phyloP scores from a whole-genome alignment of 768 basidiomycete genomes.

The Tulasnella sp. region DNA sequence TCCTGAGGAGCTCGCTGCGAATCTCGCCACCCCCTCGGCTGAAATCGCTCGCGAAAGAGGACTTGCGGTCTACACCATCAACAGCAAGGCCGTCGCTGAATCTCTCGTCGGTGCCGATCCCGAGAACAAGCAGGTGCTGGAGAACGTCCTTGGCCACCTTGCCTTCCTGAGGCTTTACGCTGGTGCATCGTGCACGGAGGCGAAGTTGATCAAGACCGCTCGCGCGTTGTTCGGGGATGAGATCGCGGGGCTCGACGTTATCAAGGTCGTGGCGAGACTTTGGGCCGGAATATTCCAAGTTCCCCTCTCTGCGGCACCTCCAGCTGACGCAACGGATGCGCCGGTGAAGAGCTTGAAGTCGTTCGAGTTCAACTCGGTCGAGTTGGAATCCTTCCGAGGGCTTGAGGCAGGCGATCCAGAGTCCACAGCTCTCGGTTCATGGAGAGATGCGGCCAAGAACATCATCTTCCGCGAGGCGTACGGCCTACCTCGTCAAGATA shows the following conservation, averaged over 20 bases:
- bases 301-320: conserved; percentile 39
- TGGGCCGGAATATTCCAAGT: conserved; percentile 67
- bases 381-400: conserved; percentile 27
- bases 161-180: conserved; percentile 84
- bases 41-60: conserved; percentile 49
- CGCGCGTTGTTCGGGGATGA: conserved; percentile 44
- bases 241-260: conserved; percentile 45
- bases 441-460: conserved; percentile 86
- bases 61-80: conserved; percentile 56
- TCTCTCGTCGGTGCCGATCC: conserved; percentile 38
- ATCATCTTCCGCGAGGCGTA: conserved; percentile 83
- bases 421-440: conserved; percentile 58
- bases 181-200: conserved; percentile 49
- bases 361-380: conserved; percentile 70
- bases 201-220: conserved; percentile 47
- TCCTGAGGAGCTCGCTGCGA: conserved; percentile 63
- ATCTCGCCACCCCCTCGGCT: conserved; percentile 52
- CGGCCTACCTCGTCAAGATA: conserved; percentile 44
- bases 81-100: conserved; percentile 53
- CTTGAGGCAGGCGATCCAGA: conserved; percentile 55
- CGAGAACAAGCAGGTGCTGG: conserved; percentile 33
- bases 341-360: conserved; percentile 42
- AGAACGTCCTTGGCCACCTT: conserved; percentile 62
- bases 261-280: conserved; percentile 37
- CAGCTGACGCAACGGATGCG: conserved; percentile 37